Conservation (phyloP, 2,329 filamentous ascomycete genomes). For the Botryotinia convoluta region DNA sequence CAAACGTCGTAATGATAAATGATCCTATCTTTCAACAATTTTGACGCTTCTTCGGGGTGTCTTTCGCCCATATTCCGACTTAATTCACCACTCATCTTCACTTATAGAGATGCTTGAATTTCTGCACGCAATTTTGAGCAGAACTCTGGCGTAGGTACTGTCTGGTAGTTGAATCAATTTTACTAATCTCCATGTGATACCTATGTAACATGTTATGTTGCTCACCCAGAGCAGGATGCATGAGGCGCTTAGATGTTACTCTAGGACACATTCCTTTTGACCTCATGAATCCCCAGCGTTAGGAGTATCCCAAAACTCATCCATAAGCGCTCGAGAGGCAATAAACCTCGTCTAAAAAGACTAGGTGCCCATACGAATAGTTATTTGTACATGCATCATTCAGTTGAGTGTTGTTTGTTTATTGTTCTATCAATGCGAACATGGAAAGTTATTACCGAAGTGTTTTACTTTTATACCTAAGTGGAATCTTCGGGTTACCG, state of each 20-base stretch:
- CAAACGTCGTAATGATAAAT: slow-evolving; percentile 60
- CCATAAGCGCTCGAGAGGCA: neutral
- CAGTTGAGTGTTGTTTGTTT: neutral
- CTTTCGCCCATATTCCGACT: neutral
- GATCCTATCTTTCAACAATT: slow-evolving; percentile 32
- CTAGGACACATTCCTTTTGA: neutral
- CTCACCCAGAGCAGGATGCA: neutral
- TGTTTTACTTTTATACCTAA: no score
- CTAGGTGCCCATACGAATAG: neutral
- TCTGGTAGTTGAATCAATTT: neutral
- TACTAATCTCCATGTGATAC: neutral
- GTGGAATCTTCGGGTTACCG: neutral
- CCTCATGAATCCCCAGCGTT: neutral
- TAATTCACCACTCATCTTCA: neutral
- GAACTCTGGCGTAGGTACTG: neutral
- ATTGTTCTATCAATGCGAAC: neutral
- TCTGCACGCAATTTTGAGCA: neutral
- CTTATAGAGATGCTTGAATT: neutral
- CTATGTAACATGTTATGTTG: neutral
- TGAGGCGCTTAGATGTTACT: neutral
- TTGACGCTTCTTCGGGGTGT: neutral
- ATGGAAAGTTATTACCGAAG: neutral
- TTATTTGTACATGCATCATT: neutral
- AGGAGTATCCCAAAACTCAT: neutral
- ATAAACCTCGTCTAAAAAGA: neutral